Percentiles rank a stretch among this genome's conserved stretches.
Evolutionary conservation across 2,329 filamentous ascomycete species (phyloP).

Genomic region (Furcasterigmium furcatum): DNA sequence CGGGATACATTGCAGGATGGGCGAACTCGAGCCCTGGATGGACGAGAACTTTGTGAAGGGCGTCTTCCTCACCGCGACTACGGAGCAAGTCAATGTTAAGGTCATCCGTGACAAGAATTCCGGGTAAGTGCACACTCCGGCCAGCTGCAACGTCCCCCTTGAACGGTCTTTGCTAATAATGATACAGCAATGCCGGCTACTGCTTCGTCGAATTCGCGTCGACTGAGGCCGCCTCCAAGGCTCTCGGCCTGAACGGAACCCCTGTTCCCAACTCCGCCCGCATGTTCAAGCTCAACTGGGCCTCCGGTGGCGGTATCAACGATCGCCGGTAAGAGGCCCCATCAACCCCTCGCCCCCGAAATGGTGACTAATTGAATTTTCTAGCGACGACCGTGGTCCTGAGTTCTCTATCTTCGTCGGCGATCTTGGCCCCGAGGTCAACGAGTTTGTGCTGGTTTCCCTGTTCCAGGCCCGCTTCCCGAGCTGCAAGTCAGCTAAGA

Average conservation of each 20-base stretch:
- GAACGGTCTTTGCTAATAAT: not conserved
- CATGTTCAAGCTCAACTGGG: constrained; percentile 99
- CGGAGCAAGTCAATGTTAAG: constrained; percentile 96
- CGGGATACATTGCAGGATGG: constrained; percentile 69
- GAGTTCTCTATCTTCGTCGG: constrained; percentile 98
- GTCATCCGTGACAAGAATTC: constrained; percentile 99
- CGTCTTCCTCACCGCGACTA: constrained; percentile 83
- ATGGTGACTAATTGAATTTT: too few species aligned
- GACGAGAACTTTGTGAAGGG: constrained; percentile 98
- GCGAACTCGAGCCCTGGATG: constrained; percentile 98
- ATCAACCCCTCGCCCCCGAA: not conserved
- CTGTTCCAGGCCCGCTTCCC: constrained; percentile 96
- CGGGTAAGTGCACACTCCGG: constrained; percentile 68
- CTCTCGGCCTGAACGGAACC: constrained; percentile 82
- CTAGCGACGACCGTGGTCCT: constrained; percentile 87
- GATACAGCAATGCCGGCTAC: constrained; percentile 84
- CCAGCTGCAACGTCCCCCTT: too few species aligned
- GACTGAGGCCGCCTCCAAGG: constrained; percentile 84
- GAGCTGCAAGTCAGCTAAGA: constrained; percentile 98
- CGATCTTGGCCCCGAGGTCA: constrained; percentile 95
- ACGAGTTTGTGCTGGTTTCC: constrained; percentile 95
- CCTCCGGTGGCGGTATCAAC: constrained; percentile 89
- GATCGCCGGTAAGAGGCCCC: constrained; percentile 71
- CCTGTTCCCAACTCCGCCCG: constrained; percentile 91
- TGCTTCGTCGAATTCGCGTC: constrained; percentile 94